Conservation (phyloP, 768 basidiomycete genomes). For the Pleurotus platypus region DNA sequence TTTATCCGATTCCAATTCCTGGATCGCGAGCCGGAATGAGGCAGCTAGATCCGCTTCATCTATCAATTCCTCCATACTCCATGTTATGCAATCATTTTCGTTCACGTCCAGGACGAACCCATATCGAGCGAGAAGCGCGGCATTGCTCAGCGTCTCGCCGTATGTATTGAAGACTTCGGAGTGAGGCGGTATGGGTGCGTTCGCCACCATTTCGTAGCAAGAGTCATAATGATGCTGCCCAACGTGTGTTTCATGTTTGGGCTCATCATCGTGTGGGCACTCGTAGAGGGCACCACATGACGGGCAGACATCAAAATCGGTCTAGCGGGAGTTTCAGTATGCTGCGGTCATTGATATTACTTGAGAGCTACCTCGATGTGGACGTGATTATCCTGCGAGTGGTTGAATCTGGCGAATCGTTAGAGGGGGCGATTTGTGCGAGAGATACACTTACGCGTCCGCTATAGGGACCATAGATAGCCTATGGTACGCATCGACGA, state of each 20-base stretch:
- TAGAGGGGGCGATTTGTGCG: conserved; percentile 12
- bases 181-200: conserved; percentile 41
- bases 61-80: conserved; percentile 31
- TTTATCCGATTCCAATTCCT: conserved; percentile 2
- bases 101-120: conserved; percentile 76
- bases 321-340: conserved; percentile 31
- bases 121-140: conserved; percentile 63
- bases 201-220: conserved; percentile 68
- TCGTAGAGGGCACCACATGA: conserved; percentile 66
- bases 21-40: conserved; percentile 1
- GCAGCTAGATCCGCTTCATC: conserved; percentile 9
- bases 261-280: conserved; percentile 55
- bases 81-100: conserved; percentile 56
- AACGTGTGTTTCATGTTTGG: not conserved
- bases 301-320: conserved; percentile 70
- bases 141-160: conserved; percentile 61
- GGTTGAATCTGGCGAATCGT: conserved; percentile 61
- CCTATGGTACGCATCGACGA: conserved; percentile 78
- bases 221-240: conserved; percentile 23
- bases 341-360: conserved; percentile 5
- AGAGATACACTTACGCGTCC: conserved; percentile 56
- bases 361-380: conserved; percentile 61
- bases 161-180: conserved; percentile 78
- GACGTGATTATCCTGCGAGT: conserved; percentile 62
- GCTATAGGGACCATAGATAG: conserved; percentile 84